Evolutionary conservation across 2,329 filamentous ascomycete genomes (phyloP).

Genomic region (Sporothrix inflata): DNA sequence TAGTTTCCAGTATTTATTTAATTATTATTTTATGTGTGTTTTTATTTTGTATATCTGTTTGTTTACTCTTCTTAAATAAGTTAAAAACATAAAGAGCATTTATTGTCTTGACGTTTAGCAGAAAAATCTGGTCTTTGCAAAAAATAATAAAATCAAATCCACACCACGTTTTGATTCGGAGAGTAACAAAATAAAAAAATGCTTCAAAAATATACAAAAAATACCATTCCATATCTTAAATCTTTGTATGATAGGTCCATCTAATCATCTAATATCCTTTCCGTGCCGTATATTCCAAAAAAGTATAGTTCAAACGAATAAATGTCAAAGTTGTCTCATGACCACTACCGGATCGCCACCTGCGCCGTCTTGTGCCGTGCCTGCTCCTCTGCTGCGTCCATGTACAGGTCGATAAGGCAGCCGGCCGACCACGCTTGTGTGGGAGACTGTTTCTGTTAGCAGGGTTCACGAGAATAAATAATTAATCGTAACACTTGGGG

Average conservation of each 20-base stretch:
- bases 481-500: background rate
- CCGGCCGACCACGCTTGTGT: slow-evolving; percentile 97
- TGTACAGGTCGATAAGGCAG: slow-evolving; percentile 93
- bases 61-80: no score
- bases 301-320: background rate
- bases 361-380: slow-evolving; percentile 33
- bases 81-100: no score
- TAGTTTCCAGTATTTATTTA: no score
- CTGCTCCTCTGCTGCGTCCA: slow-evolving; percentile 73
- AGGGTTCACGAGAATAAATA: slow-evolving; percentile 8
- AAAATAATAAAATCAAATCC: no score
- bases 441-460: slow-evolving; percentile 65
- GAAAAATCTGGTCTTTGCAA: no score
- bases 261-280: background rate
- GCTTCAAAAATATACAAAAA: background rate
- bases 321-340: background rate
- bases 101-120: no score
- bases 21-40: no score
- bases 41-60: no score
- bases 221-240: background rate
- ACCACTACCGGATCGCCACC: slow-evolving; percentile 15
- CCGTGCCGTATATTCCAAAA: background rate
- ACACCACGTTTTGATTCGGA: no score
- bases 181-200: background rate
- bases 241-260: background rate